Conservation (phyloP, 2,329 filamentous ascomycete genomes). For the Alternaria dauci region DNA sequence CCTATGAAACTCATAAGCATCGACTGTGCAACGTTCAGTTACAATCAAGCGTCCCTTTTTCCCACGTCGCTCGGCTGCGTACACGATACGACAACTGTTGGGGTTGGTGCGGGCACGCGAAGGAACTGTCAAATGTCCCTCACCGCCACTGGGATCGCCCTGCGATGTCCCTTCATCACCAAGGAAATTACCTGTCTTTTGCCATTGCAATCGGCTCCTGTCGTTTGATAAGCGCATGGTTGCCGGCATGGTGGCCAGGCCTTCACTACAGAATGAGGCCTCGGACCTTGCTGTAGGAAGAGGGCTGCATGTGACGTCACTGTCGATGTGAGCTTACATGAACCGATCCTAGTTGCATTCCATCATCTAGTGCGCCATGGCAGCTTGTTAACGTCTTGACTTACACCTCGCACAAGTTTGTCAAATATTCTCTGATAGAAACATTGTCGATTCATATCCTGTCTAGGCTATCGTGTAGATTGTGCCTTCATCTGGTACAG, state of each 20-base stretch:
- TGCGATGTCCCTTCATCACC: slow-evolving; percentile 26
- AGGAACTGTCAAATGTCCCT: slow-evolving; percentile 20
- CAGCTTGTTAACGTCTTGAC: not conserved
- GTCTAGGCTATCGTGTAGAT: no score
- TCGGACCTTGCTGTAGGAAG: not conserved
- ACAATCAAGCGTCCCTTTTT: not conserved
- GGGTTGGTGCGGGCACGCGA: slow-evolving; percentile 12
- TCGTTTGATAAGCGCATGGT: slow-evolving; percentile 11
- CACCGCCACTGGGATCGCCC: slow-evolving; percentile 18
- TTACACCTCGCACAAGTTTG: not conserved
- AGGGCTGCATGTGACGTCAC: slow-evolving; percentile 9
- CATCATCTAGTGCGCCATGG: not conserved
- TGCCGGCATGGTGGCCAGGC: slow-evolving; percentile 6
- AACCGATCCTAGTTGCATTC: not conserved
- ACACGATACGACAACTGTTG: slow-evolving; percentile 14
- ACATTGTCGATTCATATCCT: not conserved
- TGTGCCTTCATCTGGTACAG: no score
- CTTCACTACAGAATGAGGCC: not conserved
- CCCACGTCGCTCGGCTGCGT: not conserved
- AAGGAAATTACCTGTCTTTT: slow-evolving; percentile 12
- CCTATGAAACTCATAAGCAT: slow-evolving; percentile 7
- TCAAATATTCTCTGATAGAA: not conserved
- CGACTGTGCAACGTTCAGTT: not conserved
- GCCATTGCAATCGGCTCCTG: slow-evolving; percentile 4
- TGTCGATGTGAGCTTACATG: not conserved